A percentile compares a stretch with the other conserved stretches of the same genome.
Conservation (phyloP, 1,284 basidiomycete genomes). For the Ustilago loliicola region DNA sequence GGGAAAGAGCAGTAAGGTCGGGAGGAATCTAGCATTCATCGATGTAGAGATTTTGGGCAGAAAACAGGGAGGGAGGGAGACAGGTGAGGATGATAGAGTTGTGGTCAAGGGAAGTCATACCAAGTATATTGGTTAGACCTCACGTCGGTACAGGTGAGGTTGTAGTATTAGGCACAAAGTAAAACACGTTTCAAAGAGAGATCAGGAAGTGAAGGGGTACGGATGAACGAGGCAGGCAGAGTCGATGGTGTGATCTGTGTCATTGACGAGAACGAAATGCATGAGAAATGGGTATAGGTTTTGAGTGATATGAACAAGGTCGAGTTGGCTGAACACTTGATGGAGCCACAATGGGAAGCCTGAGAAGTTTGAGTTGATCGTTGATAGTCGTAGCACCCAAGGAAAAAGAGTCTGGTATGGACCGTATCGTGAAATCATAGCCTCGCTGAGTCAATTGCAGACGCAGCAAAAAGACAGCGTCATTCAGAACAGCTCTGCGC, state of each 20-base stretch:
- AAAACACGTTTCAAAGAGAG: too few relatives aligned
- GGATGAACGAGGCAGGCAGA: too few relatives aligned
- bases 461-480: not conserved
- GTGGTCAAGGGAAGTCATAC: constrained; percentile 48
- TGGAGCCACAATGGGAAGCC: not conserved
- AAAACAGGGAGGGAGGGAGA: constrained; percentile 28
- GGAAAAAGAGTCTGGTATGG: too few relatives aligned
- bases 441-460: not conserved
- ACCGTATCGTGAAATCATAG: not conserved
- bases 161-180: too few relatives aligned
- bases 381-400: too few relatives aligned
- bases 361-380: too few relatives aligned
- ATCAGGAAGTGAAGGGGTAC: too few relatives aligned
- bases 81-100: constrained; percentile 37
- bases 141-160: too few relatives aligned
- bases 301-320: not conserved
- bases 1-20: constrained; percentile 51
- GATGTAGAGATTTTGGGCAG: constrained; percentile 44
- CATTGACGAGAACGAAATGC: not conserved
- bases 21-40: constrained; percentile 55
- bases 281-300: not conserved
- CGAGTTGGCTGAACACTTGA: not conserved
- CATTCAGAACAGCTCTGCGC: not conserved
- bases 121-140: constrained; percentile 45
- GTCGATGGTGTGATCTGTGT: not conserved